Evolutionary conservation across 2,329 filamentous ascomycete species (phyloP).

Genomic region (Aspergillus luchuensis): DNA sequence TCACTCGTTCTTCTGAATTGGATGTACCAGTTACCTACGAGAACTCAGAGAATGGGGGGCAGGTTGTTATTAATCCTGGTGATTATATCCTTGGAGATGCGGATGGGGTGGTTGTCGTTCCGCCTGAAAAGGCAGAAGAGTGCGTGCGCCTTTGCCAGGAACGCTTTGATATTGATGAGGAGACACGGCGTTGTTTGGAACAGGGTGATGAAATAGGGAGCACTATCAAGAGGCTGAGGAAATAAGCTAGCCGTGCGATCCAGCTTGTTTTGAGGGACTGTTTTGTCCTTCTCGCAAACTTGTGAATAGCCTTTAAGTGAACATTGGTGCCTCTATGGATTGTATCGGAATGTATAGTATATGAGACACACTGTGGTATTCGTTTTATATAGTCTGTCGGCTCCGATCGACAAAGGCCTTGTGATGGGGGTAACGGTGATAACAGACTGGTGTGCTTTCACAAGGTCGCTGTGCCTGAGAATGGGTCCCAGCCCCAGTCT

Average conservation of each 20-base stretch:
- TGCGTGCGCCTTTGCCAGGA: constrained; percentile 36
- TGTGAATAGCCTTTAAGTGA: not conserved
- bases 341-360: not conserved
- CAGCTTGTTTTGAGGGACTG: not conserved
- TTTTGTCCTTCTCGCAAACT: no score
- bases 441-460: not conserved
- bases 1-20: constrained; percentile 37
- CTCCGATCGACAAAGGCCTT: no score
- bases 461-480: constrained; percentile 11
- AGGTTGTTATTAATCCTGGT: constrained; percentile 34
- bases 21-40: constrained; percentile 38
- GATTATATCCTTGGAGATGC: constrained; percentile 40
- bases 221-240: constrained; percentile 39
- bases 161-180: constrained; percentile 38
- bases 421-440: not conserved
- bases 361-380: no score
- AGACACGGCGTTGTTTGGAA: constrained; percentile 34
- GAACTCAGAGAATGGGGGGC: constrained; percentile 21
- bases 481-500: constrained; percentile 30
- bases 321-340: not conserved
- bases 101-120: constrained; percentile 32
- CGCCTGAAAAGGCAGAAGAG: constrained; percentile 30
- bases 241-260: constrained; percentile 18
- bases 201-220: constrained; percentile 38
- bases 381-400: no score